Evolutionary conservation across 495 filamentous ascomycete genomes (phyloP), one percentile per base, ranked within the genome.

Genomic region (Aspergillus heteromorphus): DNA sequence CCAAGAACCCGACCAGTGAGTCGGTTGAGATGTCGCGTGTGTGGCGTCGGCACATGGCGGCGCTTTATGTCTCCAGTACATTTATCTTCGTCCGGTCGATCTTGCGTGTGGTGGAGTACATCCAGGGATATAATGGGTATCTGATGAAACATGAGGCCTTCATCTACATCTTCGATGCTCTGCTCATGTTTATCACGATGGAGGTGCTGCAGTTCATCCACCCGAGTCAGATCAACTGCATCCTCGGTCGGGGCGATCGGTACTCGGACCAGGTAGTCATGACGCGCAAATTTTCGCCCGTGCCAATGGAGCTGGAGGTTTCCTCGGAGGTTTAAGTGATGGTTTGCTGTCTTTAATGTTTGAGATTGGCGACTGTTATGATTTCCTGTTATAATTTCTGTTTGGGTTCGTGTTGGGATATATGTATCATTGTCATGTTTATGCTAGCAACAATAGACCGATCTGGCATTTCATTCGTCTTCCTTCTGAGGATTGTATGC

Each of bases 41-140:
- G 6, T 89, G 85, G 86, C 56, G 64, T 53, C 70, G 68, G 23
- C 71, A 80, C 48, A 62, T 87, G 45, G 47, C 64, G 18, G 66
- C 78, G 29, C 70, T 87, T 8, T 84, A 87, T 59, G 56, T 49
- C 5, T 70, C 73, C 9, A 79, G 74, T 50, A 62, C 61, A 2
- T 63, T 87, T 16, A 84, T 88, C 53, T 55, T 89, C 48, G 63
- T 87, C 10, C 75, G 86, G n/a, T 80, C 72, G 17, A 57, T 86
- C 25, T 84, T 87, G 61, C 74, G 84, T 38, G 72, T 84, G 19
- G 64, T 83, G 3, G 86, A 90, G 66, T 88, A 83, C 60, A 27
- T 75, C 0, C 70, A 81, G 68, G 84, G 84, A 0, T 61, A 73
- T 17, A 67, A 72, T 11, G 82, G 84, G 3, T 73, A 64, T 40